A percentile compares a stretch with the other conserved stretches of the same genome.
phyloP scores from a whole-genome alignment of 345 rosid species.

The Euphorbia lathyris region DNA sequence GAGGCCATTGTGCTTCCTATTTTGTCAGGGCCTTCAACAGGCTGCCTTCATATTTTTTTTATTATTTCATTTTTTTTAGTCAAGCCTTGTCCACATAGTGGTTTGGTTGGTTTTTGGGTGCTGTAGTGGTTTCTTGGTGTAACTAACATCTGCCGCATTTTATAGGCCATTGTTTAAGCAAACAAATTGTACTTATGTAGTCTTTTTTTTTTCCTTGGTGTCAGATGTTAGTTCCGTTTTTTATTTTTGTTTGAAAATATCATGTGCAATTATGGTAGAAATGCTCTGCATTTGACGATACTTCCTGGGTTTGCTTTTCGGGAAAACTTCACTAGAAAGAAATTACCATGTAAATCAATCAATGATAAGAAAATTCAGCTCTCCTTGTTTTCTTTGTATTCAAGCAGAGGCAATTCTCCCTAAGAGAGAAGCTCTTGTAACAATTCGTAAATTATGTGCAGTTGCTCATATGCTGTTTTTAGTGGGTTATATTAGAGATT shows the following conservation, averaged over 20 bases:
- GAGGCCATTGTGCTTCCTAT: constrained; percentile 20
- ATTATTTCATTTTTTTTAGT: constrained; percentile 16
- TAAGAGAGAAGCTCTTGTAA: neutral
- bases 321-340: no score
- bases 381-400: neutral
- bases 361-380: neutral
- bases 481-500: neutral
- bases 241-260: neutral
- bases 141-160: constrained; percentile 28
- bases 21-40: constrained; percentile 25
- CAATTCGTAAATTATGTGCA: neutral
- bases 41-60: constrained; percentile 7
- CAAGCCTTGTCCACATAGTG: constrained; percentile 11
- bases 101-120: constrained; percentile 20
- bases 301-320: no score
- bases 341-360: neutral
- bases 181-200: constrained; percentile 17
- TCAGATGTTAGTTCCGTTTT: neutral
- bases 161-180: constrained; percentile 29
- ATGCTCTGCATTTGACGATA: no score
- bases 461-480: neutral
- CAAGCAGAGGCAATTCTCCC: neutral
- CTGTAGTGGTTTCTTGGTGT: constrained; percentile 10
- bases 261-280: neutral
- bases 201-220: neutral